Conservation (phyloP, 352 stramenopile genomes). For the Phytophthora quininea region DNA sequence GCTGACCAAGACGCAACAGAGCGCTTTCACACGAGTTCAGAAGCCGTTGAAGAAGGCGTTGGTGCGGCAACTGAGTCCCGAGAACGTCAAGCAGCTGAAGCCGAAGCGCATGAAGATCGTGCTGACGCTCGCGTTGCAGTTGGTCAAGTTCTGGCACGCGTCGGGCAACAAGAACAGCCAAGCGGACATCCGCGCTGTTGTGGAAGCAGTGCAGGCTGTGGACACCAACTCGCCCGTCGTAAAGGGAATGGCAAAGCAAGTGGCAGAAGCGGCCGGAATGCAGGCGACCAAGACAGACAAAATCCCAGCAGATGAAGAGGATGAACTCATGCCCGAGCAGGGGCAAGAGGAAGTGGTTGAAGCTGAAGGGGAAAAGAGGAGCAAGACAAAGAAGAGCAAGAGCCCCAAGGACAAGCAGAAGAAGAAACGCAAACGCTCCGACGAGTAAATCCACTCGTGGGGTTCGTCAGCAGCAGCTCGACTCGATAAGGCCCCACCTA, state of each 20-base stretch:
- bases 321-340: conserved; percentile 38
- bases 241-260: conserved; percentile 76
- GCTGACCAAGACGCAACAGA: conserved; percentile 31
- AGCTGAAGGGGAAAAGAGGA: conserved; percentile 11
- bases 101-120: conserved; percentile 82
- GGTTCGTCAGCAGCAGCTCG: not conserved
- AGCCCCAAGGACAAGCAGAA: conserved; percentile 40
- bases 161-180: conserved; percentile 27
- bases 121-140: conserved; percentile 64
- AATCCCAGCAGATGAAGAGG: conserved; percentile 24
- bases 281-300: conserved; percentile 38
- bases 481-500: conserved; percentile 29
- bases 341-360: conserved; percentile 14
- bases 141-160: conserved; percentile 65
- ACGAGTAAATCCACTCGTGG: conserved; percentile 24
- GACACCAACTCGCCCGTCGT: conserved; percentile 69
- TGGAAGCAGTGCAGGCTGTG: conserved; percentile 52
- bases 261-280: conserved; percentile 46
- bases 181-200: conserved; percentile 40
- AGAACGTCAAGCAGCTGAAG: conserved; percentile 58
- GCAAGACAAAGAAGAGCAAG: conserved; percentile 48
- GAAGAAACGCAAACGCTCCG: conserved; percentile 70
- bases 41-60: conserved; percentile 48
- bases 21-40: conserved; percentile 42
- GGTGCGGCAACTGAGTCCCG: conserved; percentile 45